phyloP scores from a whole-genome alignment of 2,329 filamentous ascomycete species.

The Epichloe sylvatica region DNA sequence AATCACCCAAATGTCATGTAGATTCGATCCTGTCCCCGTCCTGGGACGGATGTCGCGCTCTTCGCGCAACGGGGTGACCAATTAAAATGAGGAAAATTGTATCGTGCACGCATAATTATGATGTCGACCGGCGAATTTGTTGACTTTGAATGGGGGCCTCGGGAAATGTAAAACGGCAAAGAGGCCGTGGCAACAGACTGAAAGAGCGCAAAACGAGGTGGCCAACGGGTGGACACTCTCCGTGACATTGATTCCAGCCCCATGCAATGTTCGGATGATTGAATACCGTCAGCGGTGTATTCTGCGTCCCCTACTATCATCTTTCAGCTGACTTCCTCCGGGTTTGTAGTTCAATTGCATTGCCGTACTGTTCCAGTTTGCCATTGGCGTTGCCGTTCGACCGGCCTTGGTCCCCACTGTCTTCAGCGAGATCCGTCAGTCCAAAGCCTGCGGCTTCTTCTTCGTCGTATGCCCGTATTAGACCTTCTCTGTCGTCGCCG shows the following conservation, averaged over 20 bases:
- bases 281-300: conserved; percentile 2
- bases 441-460: conserved; percentile 63
- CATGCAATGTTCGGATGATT: background rate
- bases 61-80: background rate
- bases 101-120: conserved; percentile 3
- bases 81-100: background rate
- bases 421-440: conserved; percentile 64
- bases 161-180: conserved; percentile 6
- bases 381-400: conserved; percentile 28
- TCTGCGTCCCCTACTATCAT: conserved; percentile 14
- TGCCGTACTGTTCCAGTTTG: conserved; percentile 25
- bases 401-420: conserved; percentile 50
- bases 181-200: background rate
- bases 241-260: background rate
- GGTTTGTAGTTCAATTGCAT: conserved; percentile 37
- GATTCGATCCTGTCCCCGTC: background rate
- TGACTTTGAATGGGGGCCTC: conserved; percentile 1
- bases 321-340: conserved; percentile 31
- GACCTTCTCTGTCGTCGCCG: conserved; percentile 58
- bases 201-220: background rate
- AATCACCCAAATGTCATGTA: conserved; percentile 5
- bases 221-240: background rate
- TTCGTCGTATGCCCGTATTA: conserved; percentile 83
- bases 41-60: too few relatives aligned
- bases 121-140: conserved; percentile 7